Conservation (phyloP, 768 basidiomycete species). For the Rhizopogon rudus region DNA sequence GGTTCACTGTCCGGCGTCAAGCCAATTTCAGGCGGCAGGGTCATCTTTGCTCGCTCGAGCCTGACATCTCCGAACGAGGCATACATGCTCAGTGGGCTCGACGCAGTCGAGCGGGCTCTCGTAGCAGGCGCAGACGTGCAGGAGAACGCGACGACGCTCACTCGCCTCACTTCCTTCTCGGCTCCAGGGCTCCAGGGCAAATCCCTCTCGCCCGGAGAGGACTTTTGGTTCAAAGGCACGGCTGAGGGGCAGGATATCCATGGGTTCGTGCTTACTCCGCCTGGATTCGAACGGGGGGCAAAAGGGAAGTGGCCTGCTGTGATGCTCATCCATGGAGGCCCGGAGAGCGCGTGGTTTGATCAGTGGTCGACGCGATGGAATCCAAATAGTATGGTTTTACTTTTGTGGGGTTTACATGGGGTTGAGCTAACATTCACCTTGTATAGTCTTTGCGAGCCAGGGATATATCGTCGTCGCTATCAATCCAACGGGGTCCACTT, state of each 20-base stretch:
- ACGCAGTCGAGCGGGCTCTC: constrained; percentile 38
- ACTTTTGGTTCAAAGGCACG: constrained; percentile 90
- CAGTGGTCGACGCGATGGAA: constrained; percentile 94
- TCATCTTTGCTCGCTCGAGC: constrained; percentile 72
- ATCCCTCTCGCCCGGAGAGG: constrained; percentile 57
- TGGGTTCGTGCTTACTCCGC: constrained; percentile 81
- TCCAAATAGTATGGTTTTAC: constrained; percentile 53
- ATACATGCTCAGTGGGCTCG: constrained; percentile 53
- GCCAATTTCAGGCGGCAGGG: constrained; percentile 49
- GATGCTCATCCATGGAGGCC: constrained; percentile 80
- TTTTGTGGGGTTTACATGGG: background rate
- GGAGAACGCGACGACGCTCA: constrained; percentile 29
- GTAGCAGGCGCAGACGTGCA: constrained; percentile 20
- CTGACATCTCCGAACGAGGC: constrained; percentile 78
- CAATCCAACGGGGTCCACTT: constrained; percentile 93
- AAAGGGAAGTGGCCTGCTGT: constrained; percentile 75
- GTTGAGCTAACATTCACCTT: background rate
- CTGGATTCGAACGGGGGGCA: constrained; percentile 62
- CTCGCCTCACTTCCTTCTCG: constrained; percentile 65
- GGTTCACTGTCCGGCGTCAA: constrained; percentile 61
- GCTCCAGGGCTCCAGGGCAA: constrained; percentile 51
- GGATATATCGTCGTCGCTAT: constrained; percentile 87
- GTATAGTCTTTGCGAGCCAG: constrained; percentile 71
- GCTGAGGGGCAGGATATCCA: constrained; percentile 63
- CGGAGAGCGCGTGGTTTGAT: constrained; percentile 86